These are phyloP conservation scores for Solanum hybrid DNA, from an alignment of 305 asterid genomes.

Conservation along the genomic window DNA sequence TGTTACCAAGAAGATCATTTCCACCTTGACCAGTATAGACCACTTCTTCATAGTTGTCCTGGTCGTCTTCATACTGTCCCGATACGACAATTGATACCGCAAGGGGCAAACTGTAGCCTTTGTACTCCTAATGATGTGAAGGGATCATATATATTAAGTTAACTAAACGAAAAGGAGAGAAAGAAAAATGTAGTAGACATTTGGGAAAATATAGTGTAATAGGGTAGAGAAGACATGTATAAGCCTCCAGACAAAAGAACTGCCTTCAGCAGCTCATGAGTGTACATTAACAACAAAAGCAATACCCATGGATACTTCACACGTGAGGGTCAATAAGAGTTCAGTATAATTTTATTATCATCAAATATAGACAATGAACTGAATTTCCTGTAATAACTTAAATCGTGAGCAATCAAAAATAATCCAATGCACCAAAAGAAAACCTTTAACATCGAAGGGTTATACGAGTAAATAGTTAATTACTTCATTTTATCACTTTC, in stretches of 20 bases:
- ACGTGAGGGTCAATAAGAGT: background rate
- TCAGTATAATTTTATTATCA: background rate
- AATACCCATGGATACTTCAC: background rate
- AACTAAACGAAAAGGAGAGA: background rate
- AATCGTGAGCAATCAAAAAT: background rate
- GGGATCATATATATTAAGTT: background rate
- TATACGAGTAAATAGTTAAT: background rate
- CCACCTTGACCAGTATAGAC: constrained; percentile 98
- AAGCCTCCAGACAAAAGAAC: background rate
- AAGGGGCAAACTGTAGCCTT: constrained; percentile 42
- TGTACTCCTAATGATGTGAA: constrained; percentile 22
- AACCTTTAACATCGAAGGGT: background rate
- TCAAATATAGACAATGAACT: background rate
- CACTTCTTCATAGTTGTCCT: constrained; percentile 66
- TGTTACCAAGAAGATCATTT: constrained; percentile 61
- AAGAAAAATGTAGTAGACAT: constrained; percentile 1
- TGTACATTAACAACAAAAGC: background rate
- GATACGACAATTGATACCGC: constrained; percentile 72
- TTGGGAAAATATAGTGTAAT: background rate
- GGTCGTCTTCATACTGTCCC: constrained; percentile 87
- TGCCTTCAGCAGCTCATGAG: background rate
- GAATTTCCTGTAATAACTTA: background rate
- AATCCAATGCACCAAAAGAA: background rate
- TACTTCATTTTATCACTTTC: background rate
- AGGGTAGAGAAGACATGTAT: background rate